Evolutionary conservation across 2,329 filamentous ascomycete genomes (phyloP), one percentile per base, ranked within the genome.

Genomic region (Ophiostoma sp.): DNA sequence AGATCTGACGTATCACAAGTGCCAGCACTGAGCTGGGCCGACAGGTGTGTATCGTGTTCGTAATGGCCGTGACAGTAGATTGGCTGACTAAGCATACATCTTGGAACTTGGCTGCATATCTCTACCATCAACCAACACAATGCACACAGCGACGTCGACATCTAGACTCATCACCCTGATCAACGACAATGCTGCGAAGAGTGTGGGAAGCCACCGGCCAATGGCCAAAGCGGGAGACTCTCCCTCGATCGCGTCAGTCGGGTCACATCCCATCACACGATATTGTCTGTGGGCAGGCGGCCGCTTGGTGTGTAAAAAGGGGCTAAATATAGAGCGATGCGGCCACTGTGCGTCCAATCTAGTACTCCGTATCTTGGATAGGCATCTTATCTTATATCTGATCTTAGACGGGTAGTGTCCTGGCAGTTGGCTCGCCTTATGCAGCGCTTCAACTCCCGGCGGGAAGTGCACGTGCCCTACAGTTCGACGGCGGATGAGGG

Each of bases 391-490:
- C 27, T 18, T 55, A 52, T 55, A 55, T 55, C 49, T 55, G n/a
- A 55, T 55, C 12, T 55, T 12, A 45, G 42, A 49, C 18, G 7
- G n/a, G 45, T 49, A 16, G 47, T 18, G 47, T 52, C 9, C 49
- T 52, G 49, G 49, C 49, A 52, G n/a, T 52, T 52, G 44, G 5
- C 2, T 45, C 14, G 42, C 18, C 18, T 27, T 55, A 55, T 27
- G 49, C 9, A 45, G 7, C 18, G 49, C 49, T 55, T 55, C 49
- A 55, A 55, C 49, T 60, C 60, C 60, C 60, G 60, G 38, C 60
- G 60, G 60, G 38, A 63, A n/a, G 38, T 42, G 60, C 60, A 63
- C 60, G 60, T 63, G 60, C 60, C 55, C 18, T 55, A 8, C 8
- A 27, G 11, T 55, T 38, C 4, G 38, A 60, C 55, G 55, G 55